These are phyloP conservation scores for Microbotryum silenes-acaulis DNA, from an alignment of 1,284 basidiomycete species.

Conservation along the genomic window DNA sequence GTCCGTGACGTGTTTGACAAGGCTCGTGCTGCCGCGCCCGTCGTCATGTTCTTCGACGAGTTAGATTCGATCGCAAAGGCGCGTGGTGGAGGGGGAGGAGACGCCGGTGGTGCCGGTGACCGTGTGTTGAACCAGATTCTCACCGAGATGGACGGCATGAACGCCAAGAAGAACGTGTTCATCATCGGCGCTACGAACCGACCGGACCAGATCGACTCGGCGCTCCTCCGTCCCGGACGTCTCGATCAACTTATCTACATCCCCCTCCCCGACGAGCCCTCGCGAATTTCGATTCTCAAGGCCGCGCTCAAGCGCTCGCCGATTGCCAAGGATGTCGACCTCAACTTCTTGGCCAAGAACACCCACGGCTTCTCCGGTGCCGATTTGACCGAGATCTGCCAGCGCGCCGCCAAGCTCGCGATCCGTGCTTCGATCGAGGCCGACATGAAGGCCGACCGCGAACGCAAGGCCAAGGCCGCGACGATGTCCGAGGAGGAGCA, in stretches of 20 bases:
- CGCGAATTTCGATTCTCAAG: conserved; percentile 82
- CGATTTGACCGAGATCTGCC: conserved; percentile 97
- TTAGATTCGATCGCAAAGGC: conserved; percentile 97
- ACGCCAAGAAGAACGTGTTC: conserved; percentile 83
- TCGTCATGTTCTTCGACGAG: conserved; percentile 99
- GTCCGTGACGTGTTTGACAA: conserved; percentile 99
- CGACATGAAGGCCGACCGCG: conserved; percentile 73
- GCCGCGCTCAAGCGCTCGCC: conserved; percentile 91
- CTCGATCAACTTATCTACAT: conserved; percentile 59
- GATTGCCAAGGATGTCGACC: conserved; percentile 74
- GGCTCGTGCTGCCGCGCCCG: conserved; percentile 95
- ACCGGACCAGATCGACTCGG: conserved; percentile 97
- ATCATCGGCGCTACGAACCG: conserved; percentile 92
- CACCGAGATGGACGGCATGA: conserved; percentile 99
- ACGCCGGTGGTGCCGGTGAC: conserved; percentile 90
- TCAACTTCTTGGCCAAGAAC: conserved; percentile 79
- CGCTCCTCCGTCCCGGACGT: conserved; percentile 94
- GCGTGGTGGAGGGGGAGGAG: conserved; percentile 65
- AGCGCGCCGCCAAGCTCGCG: conserved; percentile 92
- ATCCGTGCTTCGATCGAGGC: conserved; percentile 92
- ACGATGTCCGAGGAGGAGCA: conserved; percentile 51
- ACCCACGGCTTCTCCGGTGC: conserved; percentile 99
- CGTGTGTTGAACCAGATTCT: conserved; percentile 47
- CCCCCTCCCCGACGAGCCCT: conserved; percentile 76
- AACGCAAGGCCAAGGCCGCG: conserved; percentile 74